Base-by-base conservation (phyloP, 495 filamentous ascomycete species). In the Hyaloscypha finlandica region DNA sequence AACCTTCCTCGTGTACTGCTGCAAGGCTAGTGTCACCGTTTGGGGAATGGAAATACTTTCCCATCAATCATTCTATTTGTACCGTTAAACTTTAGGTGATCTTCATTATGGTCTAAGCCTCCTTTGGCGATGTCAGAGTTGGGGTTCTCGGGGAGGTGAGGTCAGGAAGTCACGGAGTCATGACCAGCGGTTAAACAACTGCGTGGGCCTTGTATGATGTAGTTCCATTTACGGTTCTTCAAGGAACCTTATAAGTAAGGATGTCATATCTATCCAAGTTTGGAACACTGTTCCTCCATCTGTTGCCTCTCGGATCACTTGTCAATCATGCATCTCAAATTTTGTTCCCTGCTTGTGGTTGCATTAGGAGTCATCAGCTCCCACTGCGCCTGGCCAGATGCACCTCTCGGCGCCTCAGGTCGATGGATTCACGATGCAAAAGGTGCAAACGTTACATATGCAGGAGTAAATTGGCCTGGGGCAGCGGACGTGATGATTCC, bases 391-490 rank as follows among this genome's bases (percentile, higher is more conserved):
- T 61, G 59, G 59, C 65, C 65, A 33, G 6, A 64, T 60, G 61
- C 35, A 42, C 66, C 70, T 31, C 48, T 71, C n/a, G 54, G 57
- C 37, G 69, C 66, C 31, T 61, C 58, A 4, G 77, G 73, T 11
- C 71, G 78, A 64, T 81, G 77, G 77, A 77, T 83, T 60, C 64
- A 77, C 12, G 74, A 81, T 64, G 69, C 76, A 1, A 67, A 64
- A 4, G 74, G 73, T 19, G 31, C 70, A 4, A 75, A 74, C 54
- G 71, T 83, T 56, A 80, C 76, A 8, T 78, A 77, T 63, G 75
- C 74, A 4, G 78, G 81, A 14, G 76, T 76, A 11, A 83, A 83
- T 68, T 83, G 81, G 81, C 77, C 81, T 5, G 81, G 79, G 8
- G 76, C 75, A 30, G 76, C 64, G 8, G 80, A 81, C 6, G 75